These are phyloP conservation scores for Poa pratensis DNA, from an alignment of 176 grass and related monocot genomes.

Conservation along the genomic window DNA sequence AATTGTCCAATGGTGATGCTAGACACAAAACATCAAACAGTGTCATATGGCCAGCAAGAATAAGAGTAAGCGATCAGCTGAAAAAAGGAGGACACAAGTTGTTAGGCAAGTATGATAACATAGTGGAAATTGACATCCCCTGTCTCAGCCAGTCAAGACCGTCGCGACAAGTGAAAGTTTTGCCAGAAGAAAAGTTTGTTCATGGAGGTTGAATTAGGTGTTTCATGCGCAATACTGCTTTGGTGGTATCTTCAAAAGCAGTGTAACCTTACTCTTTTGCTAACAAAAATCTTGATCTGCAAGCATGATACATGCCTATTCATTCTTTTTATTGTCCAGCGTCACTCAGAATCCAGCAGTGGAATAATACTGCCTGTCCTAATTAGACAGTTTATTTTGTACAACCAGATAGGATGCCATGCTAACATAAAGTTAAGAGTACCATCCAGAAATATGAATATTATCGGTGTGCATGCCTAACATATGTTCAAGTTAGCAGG, in stretches of 20 bases:
- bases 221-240: neutral
- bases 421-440: neutral
- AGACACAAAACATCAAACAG: neutral
- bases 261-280: neutral
- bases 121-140: neutral
- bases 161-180: neutral
- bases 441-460: conserved; percentile 25
- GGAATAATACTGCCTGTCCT: neutral
- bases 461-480: neutral
- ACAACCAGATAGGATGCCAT: conserved; percentile 9
- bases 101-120: neutral
- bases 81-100: neutral
- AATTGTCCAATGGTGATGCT: neutral
- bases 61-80: neutral
- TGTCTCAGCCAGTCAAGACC: neutral
- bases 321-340: conserved; percentile 1
- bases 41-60: neutral
- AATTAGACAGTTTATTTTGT: conserved; percentile 21
- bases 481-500: neutral
- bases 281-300: neutral
- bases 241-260: neutral
- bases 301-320: conserved; percentile 2
- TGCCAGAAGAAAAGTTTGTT: neutral
- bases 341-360: neutral
- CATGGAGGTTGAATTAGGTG: neutral